Evolutionary conservation across 371 early-diverging fungal species (phyloP).

Genomic region (Synchytrium microbalum): DNA sequence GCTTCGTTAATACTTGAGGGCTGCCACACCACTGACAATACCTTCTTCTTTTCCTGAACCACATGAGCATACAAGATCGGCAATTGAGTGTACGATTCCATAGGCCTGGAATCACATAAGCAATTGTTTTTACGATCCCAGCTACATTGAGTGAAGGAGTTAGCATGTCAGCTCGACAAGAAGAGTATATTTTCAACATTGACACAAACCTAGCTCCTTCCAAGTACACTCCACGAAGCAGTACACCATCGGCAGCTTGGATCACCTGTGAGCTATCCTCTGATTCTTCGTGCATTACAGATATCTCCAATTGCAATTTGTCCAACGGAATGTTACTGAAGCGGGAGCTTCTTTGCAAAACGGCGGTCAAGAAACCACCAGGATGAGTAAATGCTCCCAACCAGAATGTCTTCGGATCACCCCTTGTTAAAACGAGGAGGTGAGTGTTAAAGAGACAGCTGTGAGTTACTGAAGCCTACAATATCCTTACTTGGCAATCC

Average conservation of each 20-base stretch:
- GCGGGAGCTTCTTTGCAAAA: constrained; percentile 42
- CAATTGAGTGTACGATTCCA: constrained; percentile 45
- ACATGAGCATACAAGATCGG: constrained; percentile 46
- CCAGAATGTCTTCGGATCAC: constrained; percentile 42
- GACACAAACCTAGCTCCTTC: constrained; percentile 43
- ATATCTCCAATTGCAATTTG: constrained; percentile 44
- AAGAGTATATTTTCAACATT: not conserved
- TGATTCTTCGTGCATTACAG: constrained; percentile 38
- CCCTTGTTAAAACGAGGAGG: constrained; percentile 16
- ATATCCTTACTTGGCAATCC: constrained; percentile 41
- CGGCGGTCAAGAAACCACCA: constrained; percentile 45
- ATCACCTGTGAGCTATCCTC: constrained; percentile 23
- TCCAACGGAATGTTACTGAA: constrained; percentile 42
- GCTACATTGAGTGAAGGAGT: constrained; percentile 16
- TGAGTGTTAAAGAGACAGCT: not conserved
- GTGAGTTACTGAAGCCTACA: constrained; percentile 3
- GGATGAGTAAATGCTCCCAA: constrained; percentile 49
- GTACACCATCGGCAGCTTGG: constrained; percentile 37
- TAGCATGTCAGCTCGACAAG: not conserved
- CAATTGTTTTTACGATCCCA: constrained; percentile 46
- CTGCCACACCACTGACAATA: constrained; percentile 38
- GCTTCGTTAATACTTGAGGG: constrained; percentile 46
- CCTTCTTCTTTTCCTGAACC: constrained; percentile 45
- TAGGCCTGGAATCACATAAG: constrained; percentile 42
- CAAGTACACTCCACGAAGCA: constrained; percentile 38